A percentile compares a stretch with the other conserved stretches of the same genome.
Evolutionary conservation across 164 flowering plant genomes (phyloP).

Genomic region (Taxillus chinensis): DNA sequence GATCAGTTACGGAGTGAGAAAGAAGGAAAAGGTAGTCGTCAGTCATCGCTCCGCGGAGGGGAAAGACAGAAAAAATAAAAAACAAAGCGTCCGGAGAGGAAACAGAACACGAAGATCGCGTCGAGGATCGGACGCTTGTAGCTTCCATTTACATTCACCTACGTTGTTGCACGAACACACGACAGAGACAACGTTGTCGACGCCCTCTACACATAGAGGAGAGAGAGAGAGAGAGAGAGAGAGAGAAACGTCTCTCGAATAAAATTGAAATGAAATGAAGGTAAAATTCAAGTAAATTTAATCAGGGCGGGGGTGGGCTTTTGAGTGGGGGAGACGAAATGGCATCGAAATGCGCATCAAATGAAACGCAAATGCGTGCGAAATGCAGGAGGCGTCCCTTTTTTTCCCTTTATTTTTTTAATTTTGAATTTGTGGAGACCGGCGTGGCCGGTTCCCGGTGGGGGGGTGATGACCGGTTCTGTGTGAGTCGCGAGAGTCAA

Average conservation of each 20-base stretch:
- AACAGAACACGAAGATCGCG: background rate
- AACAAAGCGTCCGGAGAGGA: background rate
- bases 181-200: background rate
- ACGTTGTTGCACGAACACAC: background rate
- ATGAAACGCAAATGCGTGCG: slow-evolving; percentile 15
- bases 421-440: background rate
- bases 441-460: slow-evolving; percentile 11
- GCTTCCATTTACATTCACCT: background rate
- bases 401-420: background rate
- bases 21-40: background rate
- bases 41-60: background rate
- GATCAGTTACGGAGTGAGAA: background rate
- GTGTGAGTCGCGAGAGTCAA: background rate
- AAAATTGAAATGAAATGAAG: slow-evolving; percentile 7
- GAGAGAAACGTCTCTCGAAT: slow-evolving; percentile 5
- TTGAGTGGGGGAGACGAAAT: background rate
- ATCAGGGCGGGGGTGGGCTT: too few species aligned
- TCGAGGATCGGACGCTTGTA: slow-evolving; percentile 5
- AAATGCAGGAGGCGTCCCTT: background rate
- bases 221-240: slow-evolving; percentile 1
- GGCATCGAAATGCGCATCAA: slow-evolving; percentile 16
- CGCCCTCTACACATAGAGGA: background rate
- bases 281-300: slow-evolving; percentile 4
- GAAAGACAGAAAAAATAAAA: background rate
- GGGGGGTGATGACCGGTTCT: slow-evolving; percentile 4